Evolutionary conservation across 2,329 filamentous ascomycete species (phyloP).

Genomic region (Scleromitrula shiraiana): DNA sequence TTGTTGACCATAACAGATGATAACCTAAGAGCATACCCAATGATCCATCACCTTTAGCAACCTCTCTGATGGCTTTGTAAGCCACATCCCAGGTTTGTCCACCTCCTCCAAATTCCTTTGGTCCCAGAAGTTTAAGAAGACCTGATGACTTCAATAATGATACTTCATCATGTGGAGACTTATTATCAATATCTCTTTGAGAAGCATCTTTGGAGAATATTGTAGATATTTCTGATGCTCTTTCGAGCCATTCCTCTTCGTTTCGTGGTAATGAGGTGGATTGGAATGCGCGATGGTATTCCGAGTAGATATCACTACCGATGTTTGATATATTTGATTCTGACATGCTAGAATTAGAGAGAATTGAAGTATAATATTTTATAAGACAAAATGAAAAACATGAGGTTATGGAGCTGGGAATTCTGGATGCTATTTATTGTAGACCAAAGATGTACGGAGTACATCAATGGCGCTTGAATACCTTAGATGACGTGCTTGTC

Average conservation of each 20-base stretch:
- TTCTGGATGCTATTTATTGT: background rate
- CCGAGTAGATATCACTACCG: background rate
- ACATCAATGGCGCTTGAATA: background rate
- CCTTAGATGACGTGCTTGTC: background rate
- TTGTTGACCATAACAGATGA: conserved; percentile 56
- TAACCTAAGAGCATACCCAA: conserved; percentile 60
- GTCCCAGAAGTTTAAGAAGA: conserved; percentile 42
- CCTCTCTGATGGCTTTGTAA: conserved; percentile 52
- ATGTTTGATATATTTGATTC: background rate
- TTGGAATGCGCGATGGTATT: background rate
- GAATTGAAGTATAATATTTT: background rate
- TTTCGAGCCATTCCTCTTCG: conserved; percentile 3
- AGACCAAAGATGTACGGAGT: no score
- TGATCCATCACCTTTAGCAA: conserved; percentile 57
- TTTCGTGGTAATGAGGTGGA: background rate
- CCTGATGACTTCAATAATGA: conserved; percentile 43
- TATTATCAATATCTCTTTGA: conserved; percentile 41
- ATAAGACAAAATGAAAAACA: background rate
- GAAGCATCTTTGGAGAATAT: conserved; percentile 7
- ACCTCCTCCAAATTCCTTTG: conserved; percentile 43
- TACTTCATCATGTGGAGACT: conserved; percentile 43
- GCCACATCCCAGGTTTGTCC: conserved; percentile 46
- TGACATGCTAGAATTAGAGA: background rate
- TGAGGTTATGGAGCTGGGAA: background rate
- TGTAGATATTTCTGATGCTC: background rate